These are phyloP conservation scores for Alternaria sp. DNA, from an alignment of 2,329 filamentous ascomycete species.

Conservation along the genomic window DNA sequence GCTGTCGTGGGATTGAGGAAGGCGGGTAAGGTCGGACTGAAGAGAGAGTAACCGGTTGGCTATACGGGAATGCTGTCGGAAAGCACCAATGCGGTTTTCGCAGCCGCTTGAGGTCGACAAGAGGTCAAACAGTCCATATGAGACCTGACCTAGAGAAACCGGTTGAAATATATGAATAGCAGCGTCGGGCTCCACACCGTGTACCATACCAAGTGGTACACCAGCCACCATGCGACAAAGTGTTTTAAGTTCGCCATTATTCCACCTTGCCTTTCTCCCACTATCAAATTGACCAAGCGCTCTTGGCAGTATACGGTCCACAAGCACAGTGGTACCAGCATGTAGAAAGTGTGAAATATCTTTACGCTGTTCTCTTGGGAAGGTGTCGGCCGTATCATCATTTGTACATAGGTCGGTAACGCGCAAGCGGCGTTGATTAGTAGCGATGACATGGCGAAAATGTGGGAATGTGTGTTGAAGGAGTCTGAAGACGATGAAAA, in stretches of 20 bases:
- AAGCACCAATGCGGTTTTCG: not conserved
- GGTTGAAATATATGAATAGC: not conserved
- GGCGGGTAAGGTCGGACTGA: conserved; percentile 34
- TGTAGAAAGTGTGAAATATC: not conserved
- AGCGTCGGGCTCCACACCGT: not conserved
- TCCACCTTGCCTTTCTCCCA: not conserved
- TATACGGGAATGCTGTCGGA: not conserved
- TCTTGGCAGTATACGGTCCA: not conserved
- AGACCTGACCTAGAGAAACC: not conserved
- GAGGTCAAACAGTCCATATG: not conserved
- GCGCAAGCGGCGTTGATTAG: not conserved
- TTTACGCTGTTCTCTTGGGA: not conserved
- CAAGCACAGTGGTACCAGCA: not conserved
- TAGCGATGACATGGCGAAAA: not conserved
- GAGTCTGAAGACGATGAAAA: not conserved
- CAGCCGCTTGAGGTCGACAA: not conserved
- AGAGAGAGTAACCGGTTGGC: conserved; percentile 23
- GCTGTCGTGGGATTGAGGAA: conserved; percentile 32
- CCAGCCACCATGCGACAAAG: not conserved
- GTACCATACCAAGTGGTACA: not conserved
- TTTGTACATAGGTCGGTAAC: not conserved
- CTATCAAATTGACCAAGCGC: not conserved
- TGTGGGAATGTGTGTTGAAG: not conserved
- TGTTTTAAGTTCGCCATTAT: not conserved
- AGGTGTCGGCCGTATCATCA: not conserved